These are phyloP conservation scores for Rhodomyrtus psidioides DNA, from an alignment of 441 rosid genomes.

Conservation along the genomic window DNA sequence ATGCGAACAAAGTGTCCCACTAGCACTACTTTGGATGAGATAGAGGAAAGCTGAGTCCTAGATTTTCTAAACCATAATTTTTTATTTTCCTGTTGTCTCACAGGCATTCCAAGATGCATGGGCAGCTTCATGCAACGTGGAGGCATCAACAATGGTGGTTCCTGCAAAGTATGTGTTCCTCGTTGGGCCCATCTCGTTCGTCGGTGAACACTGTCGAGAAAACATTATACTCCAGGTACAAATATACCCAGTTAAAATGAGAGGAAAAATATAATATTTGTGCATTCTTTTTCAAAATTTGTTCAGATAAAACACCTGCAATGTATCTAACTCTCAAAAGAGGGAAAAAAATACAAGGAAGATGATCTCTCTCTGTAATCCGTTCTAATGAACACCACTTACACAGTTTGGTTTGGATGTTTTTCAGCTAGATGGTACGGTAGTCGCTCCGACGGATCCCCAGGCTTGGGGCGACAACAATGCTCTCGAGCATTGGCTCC, in stretches of 20 bases:
- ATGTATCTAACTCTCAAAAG: not conserved
- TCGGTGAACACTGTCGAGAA: constrained; percentile 74
- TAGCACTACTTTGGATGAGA: too few relatives aligned
- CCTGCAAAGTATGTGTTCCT: constrained; percentile 53
- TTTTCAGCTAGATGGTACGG: constrained; percentile 78
- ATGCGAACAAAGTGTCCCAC: not conserved
- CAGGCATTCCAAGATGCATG: constrained; percentile 89
- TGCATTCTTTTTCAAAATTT: not conserved
- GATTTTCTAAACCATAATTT: not conserved
- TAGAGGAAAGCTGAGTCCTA: too few relatives aligned
- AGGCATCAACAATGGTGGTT: constrained; percentile 49
- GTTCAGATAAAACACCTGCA: not conserved
- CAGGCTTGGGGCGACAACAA: constrained; percentile 48
- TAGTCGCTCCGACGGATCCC: constrained; percentile 65
- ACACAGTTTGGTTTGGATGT: not conserved
- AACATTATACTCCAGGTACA: constrained; percentile 83
- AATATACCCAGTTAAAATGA: not conserved
- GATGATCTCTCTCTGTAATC: not conserved
- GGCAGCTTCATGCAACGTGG: constrained; percentile 81
- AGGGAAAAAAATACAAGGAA: too few relatives aligned
- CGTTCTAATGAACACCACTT: not conserved
- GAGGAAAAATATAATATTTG: not conserved
- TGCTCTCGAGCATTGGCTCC: constrained; percentile 63
- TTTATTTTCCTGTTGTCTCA: not conserved
- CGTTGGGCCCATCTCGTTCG: constrained; percentile 70